Base-by-base conservation (phyloP, 1,284 basidiomycete genomes). In the Vanrija humicola region DNA sequence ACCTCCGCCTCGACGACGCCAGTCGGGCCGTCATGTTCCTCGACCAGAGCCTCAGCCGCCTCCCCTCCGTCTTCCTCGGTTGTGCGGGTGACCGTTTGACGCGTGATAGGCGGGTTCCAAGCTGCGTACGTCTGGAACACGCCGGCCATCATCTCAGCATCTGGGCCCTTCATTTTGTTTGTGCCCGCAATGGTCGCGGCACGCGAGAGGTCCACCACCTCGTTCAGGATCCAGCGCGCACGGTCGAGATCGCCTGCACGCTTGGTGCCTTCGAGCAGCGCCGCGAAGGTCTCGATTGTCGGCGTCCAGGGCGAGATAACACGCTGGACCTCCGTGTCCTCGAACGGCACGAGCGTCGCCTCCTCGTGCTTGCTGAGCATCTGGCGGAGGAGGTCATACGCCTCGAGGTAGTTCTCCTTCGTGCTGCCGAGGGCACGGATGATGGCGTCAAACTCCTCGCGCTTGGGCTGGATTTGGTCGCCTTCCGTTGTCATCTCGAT, bases 181-280 rank as follows among this genome's bases (percentile, higher is more conserved):
- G 38, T 21, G 5, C 53, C 53, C 1, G 48, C 38, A 15, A 57
- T 52, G 3, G 52, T 43, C 1, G 52, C 38, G 0, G 46, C 44
- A 66, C 75, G 78, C 14, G 91, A 83, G 1, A 62, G 57, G 38
- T 61, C 59, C 10, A 58, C 55, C 77, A 92, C 86, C 78, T 97
- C 91, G 0, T 88, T 89, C 52, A 98, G 78, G 55, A 97, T 87
- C 94, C 93, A 98, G 56, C 94, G 80, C 8, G 87, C 86, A 46
- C 90, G 81, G 9, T 82, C 80, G 9, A 98, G 74, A 73, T 98
- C 95, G 0, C 91, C 89, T 0, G 86, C 79, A 5, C 90, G 80
- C 72, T 93, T 96, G 48, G 90, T 88, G 0, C 91, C 92, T 60
- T 95, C 90, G 54, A 98, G 76, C 25, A 98, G 73, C 0, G 90